A percentile compares a stretch with the other conserved stretches of the same genome.
Evolutionary conservation across 768 basidiomycete species (phyloP).

Genomic region (Psilocybe azurescens): DNA sequence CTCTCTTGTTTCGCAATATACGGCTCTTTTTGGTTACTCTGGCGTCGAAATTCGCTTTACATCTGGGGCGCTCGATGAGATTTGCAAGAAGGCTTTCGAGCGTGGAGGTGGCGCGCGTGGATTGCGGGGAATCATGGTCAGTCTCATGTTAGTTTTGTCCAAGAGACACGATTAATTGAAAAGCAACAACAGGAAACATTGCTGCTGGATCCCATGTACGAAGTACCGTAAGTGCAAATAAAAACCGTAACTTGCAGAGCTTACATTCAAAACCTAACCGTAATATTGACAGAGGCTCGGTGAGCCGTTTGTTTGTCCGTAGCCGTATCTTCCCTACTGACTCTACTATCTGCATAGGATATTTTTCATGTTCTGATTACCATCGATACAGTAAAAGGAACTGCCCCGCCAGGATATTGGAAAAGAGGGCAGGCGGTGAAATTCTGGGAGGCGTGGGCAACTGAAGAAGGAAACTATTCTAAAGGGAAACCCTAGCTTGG

Average conservation of each 20-base stretch:
- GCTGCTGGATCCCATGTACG: slow-evolving; percentile 91
- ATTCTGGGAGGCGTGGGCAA: slow-evolving; percentile 82
- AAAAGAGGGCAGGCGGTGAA: slow-evolving; percentile 63
- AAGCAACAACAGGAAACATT: slow-evolving; percentile 63
- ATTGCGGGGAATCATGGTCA: slow-evolving; percentile 85
- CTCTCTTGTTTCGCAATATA: slow-evolving; percentile 89
- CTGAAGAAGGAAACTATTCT: slow-evolving; percentile 54
- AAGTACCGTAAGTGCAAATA: slow-evolving; percentile 73
- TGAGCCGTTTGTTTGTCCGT: slow-evolving; percentile 36
- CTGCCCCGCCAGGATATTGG: slow-evolving; percentile 76
- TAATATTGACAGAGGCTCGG: slow-evolving; percentile 59
- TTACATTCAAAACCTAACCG: slow-evolving; percentile 3
- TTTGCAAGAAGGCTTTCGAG: slow-evolving; percentile 78
- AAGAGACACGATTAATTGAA: neutral
- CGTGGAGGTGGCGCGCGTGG: slow-evolving; percentile 92
- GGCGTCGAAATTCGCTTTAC: slow-evolving; percentile 91
- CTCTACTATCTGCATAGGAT: slow-evolving; percentile 46
- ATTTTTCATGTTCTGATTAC: slow-evolving; percentile 86
- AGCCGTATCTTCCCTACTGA: slow-evolving; percentile 5
- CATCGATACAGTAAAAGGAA: slow-evolving; percentile 69
- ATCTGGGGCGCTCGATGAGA: slow-evolving; percentile 75
- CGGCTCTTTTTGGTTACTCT: slow-evolving; percentile 80
- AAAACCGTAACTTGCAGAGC: neutral
- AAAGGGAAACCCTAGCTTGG: neutral
- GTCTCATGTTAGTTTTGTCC: slow-evolving; percentile 15